Base-by-base conservation (phyloP, 192 early-diverging fungal genomes). In the Coemansia sp. region DNA sequence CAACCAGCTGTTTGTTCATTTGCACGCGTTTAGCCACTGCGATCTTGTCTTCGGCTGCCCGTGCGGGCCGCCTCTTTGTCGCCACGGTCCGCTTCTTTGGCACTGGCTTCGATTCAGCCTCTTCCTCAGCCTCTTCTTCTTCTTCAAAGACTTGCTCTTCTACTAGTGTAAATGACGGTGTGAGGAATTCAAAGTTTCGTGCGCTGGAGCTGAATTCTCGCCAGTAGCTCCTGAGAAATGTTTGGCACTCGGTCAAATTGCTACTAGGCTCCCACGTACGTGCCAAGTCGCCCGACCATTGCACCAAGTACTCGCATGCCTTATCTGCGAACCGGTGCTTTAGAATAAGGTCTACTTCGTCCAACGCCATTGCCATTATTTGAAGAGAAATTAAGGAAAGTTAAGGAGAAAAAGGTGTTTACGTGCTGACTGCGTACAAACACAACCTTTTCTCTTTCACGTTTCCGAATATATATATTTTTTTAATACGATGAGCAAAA, bases 11-110 rank as follows among this genome's bases (percentile, higher is more conserved):
- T 57, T 79, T 79, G 39, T 58, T 71, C 45, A 66, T 62, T 46
- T 79, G 77, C 6, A 74, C 65, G 3, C 77, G 72, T 27, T 79
- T 79, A 17, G 72, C 77, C 36, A 74, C 66, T 0, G 68, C 68
- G 14, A 79, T 74, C 42, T 25, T 57, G 51, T 79, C 77, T 5
- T 66, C 64, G 7, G 66, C 25, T 53, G 14, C 34, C 31, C 19
- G 23, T 41, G 27, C 51, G 37, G n/a, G 51, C 51, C 6, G 51
- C 5, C 17, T 42, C 29, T 17, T 58, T n/a, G 15, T 29, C 15
- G 14, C 27, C 3, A 15, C 55, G 27, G 15, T 14, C 23, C 55
- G 12, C 23, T 58, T 58, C 6, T 31, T 58, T 32, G 29, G 11
- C 11, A 12, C 51, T 25, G 29, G 46, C 19, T 48, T 21, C 9